A percentile compares a stretch with the other conserved stretches of the same genome.
phyloP scores from a whole-genome alignment of 2,329 filamentous ascomycete genomes.

The Arthroderma sp. region DNA sequence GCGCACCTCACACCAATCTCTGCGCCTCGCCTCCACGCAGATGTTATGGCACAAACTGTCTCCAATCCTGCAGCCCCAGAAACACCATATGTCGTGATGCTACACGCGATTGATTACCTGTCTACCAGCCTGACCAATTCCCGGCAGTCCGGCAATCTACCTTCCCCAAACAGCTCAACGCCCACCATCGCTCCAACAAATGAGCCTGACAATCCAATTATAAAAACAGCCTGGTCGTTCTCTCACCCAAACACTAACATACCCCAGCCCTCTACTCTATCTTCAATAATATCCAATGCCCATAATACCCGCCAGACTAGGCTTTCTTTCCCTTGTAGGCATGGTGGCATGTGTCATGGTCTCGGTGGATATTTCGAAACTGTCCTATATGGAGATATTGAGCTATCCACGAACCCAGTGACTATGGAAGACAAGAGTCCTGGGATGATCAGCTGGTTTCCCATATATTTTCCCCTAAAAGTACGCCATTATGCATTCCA shows the following conservation, averaged over 20 bases:
- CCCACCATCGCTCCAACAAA: slow-evolving; percentile 18
- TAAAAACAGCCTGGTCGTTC: slow-evolving; percentile 34
- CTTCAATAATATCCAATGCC: slow-evolving; percentile 58
- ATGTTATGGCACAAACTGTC: slow-evolving; percentile 52
- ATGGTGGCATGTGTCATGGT: slow-evolving; percentile 77
- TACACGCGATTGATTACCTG: slow-evolving; percentile 80
- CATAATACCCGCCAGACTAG: slow-evolving; percentile 77
- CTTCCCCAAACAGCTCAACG: slow-evolving; percentile 8
- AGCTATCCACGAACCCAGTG: slow-evolving; percentile 84
- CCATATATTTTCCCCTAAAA: slow-evolving; percentile 94
- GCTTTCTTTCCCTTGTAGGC: slow-evolving; percentile 62
- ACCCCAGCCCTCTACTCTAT: slow-evolving; percentile 18
- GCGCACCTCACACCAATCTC: slow-evolving; percentile 88
- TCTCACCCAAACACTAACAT: slow-evolving; percentile 29
- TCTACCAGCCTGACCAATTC: slow-evolving; percentile 41
- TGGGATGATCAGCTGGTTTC: slow-evolving; percentile 99
- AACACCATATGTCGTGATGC: slow-evolving; percentile 86
- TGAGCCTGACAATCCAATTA: slow-evolving; percentile 24
- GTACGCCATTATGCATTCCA: slow-evolving; percentile 36
- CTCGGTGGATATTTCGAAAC: slow-evolving; percentile 93
- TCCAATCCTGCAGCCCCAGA: slow-evolving; percentile 64
- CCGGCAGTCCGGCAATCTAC: slow-evolving; percentile 4
- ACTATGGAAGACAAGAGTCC: slow-evolving; percentile 85
- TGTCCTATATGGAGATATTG: slow-evolving; percentile 73
- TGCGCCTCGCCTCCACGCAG: slow-evolving; percentile 70